Evolutionary conservation across 73 alveolate species (phyloP).

Genomic region (Paramecium primaurelia): DNA sequence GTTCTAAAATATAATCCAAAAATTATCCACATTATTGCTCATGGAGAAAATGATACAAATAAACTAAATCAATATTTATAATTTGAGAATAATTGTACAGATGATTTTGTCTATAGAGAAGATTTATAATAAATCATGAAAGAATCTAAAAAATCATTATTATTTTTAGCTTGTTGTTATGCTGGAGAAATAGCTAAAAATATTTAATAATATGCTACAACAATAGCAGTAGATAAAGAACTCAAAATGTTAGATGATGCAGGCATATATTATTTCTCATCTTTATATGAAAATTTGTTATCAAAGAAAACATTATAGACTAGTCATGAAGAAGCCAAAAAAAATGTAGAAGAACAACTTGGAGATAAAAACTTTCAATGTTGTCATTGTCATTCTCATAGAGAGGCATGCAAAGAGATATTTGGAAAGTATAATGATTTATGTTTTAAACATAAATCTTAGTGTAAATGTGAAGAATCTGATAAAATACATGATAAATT

Average conservation of each 20-base stretch:
- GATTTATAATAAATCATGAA: not conserved
- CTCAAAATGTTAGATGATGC: slow-evolving; percentile 6
- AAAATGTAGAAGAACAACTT: not conserved
- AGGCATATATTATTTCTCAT: not conserved
- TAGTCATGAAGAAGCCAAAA: not conserved
- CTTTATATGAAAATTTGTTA: not conserved
- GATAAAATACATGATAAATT: not conserved
- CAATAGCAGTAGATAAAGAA: not conserved
- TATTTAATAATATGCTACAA: not conserved
- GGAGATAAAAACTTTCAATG: not conserved
- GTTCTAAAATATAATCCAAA: not conserved
- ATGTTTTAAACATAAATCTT: not conserved
- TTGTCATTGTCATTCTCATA: not conserved
- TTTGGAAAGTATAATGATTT: not conserved
- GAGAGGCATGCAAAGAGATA: not conserved
- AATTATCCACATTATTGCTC: not conserved
- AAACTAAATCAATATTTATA: not conserved
- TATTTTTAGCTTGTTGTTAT: not conserved
- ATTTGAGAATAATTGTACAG: not conserved
- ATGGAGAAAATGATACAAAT: not conserved
- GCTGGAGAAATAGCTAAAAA: not conserved
- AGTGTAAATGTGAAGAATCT: not conserved
- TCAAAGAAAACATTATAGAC: not conserved
- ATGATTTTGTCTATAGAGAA: not conserved
- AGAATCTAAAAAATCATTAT: not conserved